Conservation (phyloP, 805 yeast genomes). For the Hemisphaericaspora nanyangensis region DNA sequence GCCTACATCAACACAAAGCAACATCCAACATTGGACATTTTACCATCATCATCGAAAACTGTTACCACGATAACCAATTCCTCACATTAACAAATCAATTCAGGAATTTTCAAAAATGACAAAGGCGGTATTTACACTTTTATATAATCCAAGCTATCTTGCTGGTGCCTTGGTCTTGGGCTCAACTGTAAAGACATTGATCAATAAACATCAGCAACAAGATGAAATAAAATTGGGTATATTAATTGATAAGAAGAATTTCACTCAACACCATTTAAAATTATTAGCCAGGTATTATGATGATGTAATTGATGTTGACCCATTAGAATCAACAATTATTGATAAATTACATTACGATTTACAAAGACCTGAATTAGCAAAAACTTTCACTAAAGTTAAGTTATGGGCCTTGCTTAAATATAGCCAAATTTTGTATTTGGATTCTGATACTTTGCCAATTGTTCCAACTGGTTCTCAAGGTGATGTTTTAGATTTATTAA, state of each 20-base stretch:
- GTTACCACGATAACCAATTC: too few species aligned
- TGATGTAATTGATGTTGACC: slow-evolving; percentile 24
- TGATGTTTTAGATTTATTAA: slow-evolving; percentile 27
- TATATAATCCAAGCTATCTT: slow-evolving; percentile 48
- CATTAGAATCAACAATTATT: slow-evolving; percentile 20
- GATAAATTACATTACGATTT: slow-evolving; percentile 30
- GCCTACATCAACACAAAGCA: too few species aligned
- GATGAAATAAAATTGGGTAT: slow-evolving; percentile 20
- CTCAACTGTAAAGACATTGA: slow-evolving; percentile 20
- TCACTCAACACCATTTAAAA: slow-evolving; percentile 22
- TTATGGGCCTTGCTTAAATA: slow-evolving; percentile 48
- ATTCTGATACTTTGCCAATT: slow-evolving; percentile 58
- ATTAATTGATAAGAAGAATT: slow-evolving; percentile 27
- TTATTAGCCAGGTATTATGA: slow-evolving; percentile 25
- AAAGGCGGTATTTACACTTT: slow-evolving; percentile 43
- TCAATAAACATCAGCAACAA: slow-evolving; percentile 4
- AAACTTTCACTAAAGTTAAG: slow-evolving; percentile 53
- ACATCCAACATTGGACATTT: too few species aligned
- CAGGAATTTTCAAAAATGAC: too few species aligned
- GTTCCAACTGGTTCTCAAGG: slow-evolving; percentile 16
- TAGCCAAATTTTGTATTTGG: slow-evolving; percentile 55
- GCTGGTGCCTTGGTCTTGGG: slow-evolving; percentile 59
- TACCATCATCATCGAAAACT: too few species aligned
- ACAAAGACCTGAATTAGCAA: slow-evolving; percentile 49
- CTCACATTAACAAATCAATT: too few species aligned